A percentile compares a stretch with the other conserved stretches of the same genome.
phyloP scores from a whole-genome alignment of 2,329 filamentous ascomycete genomes.

The Scytalidium sp. region DNA sequence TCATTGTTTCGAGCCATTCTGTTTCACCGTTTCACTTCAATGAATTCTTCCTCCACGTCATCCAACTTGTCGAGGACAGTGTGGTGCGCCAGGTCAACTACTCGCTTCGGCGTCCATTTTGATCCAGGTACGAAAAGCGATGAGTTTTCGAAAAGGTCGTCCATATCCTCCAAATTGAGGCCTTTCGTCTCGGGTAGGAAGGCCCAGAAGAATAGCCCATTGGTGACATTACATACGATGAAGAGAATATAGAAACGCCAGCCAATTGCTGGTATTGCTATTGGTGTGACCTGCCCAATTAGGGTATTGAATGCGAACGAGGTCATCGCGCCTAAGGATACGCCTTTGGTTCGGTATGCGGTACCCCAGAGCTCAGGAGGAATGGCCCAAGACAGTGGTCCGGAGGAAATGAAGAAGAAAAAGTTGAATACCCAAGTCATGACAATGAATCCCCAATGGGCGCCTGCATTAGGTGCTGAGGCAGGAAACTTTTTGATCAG shows the following conservation, averaged over 20 bases:
- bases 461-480: slow-evolving; percentile 43
- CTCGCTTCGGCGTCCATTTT: slow-evolving; percentile 20
- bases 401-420: slow-evolving; percentile 68
- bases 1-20: no score
- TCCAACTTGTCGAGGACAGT: neutral
- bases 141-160: slow-evolving; percentile 61
- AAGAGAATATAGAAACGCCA: slow-evolving; percentile 56
- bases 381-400: slow-evolving; percentile 63
- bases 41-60: neutral
- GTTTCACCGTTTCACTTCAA: neutral
- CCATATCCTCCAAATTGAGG: slow-evolving; percentile 66
- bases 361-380: slow-evolving; percentile 77
- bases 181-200: slow-evolving; percentile 65
- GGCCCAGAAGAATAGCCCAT: slow-evolving; percentile 65
- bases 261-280: slow-evolving; percentile 44
- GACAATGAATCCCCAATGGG: slow-evolving; percentile 69
- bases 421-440: slow-evolving; percentile 78
- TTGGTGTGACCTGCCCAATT: slow-evolving; percentile 67
- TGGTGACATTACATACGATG: slow-evolving; percentile 65
- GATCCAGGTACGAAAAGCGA: slow-evolving; percentile 56
- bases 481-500: slow-evolving; percentile 59
- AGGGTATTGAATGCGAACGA: slow-evolving; percentile 75
- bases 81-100: slow-evolving; percentile 1
- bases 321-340: slow-evolving; percentile 70
- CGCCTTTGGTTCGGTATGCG: slow-evolving; percentile 69